Evolutionary conservation across 768 basidiomycete species (phyloP), one percentile per base, ranked within the genome.

Genomic region (Termitomyces heimii): DNA sequence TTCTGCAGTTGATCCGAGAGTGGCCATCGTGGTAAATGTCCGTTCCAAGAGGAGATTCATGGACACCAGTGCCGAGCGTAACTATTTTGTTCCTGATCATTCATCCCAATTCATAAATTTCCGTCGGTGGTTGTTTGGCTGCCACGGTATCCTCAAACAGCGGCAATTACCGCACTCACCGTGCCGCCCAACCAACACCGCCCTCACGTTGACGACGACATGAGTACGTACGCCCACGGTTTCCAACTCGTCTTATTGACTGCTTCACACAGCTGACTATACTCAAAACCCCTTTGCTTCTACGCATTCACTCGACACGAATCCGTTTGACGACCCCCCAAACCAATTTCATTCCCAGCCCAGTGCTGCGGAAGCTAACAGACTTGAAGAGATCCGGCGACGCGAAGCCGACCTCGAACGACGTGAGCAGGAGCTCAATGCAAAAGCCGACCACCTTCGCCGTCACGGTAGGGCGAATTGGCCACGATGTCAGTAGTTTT

Each of bases 401-500:
- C 79, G 96, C 44, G 94, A 98, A 73, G 79, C 76, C 54, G 94
- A 95, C 62, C 78, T 98, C 31, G 84, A 86, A 66, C 76, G 85
- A 60, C 78, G 94, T 63, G 93, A 95, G 67, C 73, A 79, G 46
- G 91, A 93, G 63, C 77, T 93, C 58, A 79, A 74, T 61, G 76
- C 81, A 63, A 86, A 83, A 67, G 78, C 85, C 22, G 85, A 91
- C 48, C 76, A 85, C 62, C 80, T 92, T 53, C 77, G 86, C 63
- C 80, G 71, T 50, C 84, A 89, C 66, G 93, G 92, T 37, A 83
- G 85, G 62, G 95, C 91, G 69, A 99, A 99, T 73, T 99, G 91
- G 86, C 96, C 96, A 34, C 84, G 84, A 14, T 95, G 94, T 89
- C 64, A 67, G 89, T 77, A 14, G 59, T 31, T 56, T 39, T 47